phyloP scores from a whole-genome alignment of 2,329 filamentous ascomycete genomes.

The Ophiostoma australiae region DNA sequence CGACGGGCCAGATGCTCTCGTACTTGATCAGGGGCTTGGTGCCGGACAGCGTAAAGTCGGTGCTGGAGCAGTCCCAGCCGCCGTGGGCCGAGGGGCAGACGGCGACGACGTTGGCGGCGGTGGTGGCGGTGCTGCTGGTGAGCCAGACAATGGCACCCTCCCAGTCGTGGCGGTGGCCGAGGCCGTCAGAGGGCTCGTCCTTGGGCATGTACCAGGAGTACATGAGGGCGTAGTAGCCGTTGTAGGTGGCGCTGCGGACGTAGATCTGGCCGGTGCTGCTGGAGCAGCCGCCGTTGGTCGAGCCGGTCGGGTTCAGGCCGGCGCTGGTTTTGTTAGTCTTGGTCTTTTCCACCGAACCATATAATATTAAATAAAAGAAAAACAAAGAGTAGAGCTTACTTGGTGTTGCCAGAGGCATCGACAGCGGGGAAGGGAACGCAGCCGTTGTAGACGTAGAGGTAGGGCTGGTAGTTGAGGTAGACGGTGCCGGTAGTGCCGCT shows the following conservation, averaged over 20 bases:
- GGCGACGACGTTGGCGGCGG: conserved; percentile 35
- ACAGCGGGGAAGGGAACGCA: conserved; percentile 61
- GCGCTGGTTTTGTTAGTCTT: conserved; percentile 42
- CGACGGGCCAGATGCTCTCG: conserved; percentile 32
- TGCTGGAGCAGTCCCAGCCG: conserved; percentile 32
- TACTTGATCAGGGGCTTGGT: conserved; percentile 40
- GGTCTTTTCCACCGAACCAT: background rate
- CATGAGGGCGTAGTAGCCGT: conserved; percentile 37
- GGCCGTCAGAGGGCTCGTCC: conserved; percentile 37
- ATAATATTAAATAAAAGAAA: background rate
- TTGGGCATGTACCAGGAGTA: conserved; percentile 46
- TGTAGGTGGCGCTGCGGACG: conserved; percentile 32
- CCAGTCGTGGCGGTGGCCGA: conserved; percentile 41
- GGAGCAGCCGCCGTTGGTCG: conserved; percentile 33
- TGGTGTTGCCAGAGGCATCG: conserved; percentile 52
- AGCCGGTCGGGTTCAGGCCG: conserved; percentile 1
- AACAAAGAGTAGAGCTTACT: conserved; percentile 24
- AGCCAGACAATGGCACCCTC: conserved; percentile 35
- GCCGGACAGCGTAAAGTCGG: conserved; percentile 24
- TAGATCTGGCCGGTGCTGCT: conserved; percentile 39
- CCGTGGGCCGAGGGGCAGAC: conserved; percentile 38
- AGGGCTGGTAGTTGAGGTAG: conserved; percentile 53
- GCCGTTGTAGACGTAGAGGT: conserved; percentile 51
- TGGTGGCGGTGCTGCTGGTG: conserved; percentile 31
- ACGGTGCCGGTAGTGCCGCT: conserved; percentile 41